Percentiles rank a stretch among this genome's conserved stretches.
phyloP scores from a whole-genome alignment of 305 asterid species.

The Fraxinus albicans region DNA sequence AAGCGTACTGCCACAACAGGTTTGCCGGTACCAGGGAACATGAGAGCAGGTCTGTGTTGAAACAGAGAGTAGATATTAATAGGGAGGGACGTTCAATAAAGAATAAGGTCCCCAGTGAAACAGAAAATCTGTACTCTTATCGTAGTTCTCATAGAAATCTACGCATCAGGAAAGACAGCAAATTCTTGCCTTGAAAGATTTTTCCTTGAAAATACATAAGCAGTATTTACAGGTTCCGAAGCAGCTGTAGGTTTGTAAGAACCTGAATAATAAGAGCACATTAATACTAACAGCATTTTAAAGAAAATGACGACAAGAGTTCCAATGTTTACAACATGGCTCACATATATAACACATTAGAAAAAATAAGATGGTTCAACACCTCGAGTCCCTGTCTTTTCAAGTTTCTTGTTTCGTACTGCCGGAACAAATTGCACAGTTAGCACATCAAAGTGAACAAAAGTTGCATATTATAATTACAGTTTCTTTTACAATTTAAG shows the following conservation, averaged over 20 bases:
- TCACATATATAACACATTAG: neutral
- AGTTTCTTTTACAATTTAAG: neutral
- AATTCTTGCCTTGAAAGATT: constrained; percentile 86
- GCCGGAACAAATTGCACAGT: neutral
- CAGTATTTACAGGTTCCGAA: constrained; percentile 70
- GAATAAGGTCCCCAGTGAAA: neutral
- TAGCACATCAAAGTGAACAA: neutral
- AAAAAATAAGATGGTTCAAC: neutral
- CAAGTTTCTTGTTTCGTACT: neutral
- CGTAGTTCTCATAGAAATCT: constrained; percentile 5
- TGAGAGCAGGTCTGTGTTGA: constrained; percentile 79
- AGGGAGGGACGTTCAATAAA: neutral
- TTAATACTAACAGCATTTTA: neutral
- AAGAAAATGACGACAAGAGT: neutral
- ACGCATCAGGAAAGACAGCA: neutral
- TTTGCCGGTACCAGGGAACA: constrained; percentile 96
- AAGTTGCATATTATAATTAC: neutral
- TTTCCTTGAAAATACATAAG: constrained; percentile 81
- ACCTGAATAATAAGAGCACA: constrained; percentile 43
- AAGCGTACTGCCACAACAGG: constrained; percentile 92
- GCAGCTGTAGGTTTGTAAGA: constrained; percentile 63
- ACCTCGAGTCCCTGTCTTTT: neutral
- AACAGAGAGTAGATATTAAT: constrained; percentile 21
- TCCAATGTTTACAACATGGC: constrained; percentile 9
- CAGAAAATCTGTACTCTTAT: neutral